Evolutionary conservation across 2,329 filamentous ascomycete genomes (phyloP).

Genomic region (Neonectria sp.): DNA sequence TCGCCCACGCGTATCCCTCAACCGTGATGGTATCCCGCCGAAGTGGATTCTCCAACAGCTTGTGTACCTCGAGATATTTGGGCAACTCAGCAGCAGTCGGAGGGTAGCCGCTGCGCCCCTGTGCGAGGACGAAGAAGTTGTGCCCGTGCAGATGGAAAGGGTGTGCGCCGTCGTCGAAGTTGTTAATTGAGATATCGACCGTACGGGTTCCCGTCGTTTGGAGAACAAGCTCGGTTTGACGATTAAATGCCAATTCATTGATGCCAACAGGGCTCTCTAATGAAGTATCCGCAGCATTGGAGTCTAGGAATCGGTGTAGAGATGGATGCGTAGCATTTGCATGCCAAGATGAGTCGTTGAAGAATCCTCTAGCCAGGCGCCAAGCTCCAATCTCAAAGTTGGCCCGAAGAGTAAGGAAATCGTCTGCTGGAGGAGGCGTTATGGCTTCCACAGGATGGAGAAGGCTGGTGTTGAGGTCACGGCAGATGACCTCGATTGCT

Average conservation of each 20-base stretch:
- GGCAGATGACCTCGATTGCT: constrained; percentile 63
- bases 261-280: constrained; percentile 40
- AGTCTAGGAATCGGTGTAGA: constrained; percentile 54
- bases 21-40: constrained; percentile 63
- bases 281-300: constrained; percentile 32
- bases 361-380: constrained; percentile 67
- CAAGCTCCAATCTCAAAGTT: constrained; percentile 71
- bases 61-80: constrained; percentile 42
- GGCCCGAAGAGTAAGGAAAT: constrained; percentile 62
- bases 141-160: constrained; percentile 73
- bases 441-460: constrained; percentile 58
- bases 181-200: constrained; percentile 72
- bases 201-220: constrained; percentile 66
- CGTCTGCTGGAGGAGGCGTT: constrained; percentile 55
- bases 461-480: constrained; percentile 66
- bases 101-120: constrained; percentile 54
- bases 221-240: constrained; percentile 58
- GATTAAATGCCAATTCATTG: constrained; percentile 50
- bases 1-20: constrained; percentile 68
- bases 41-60: constrained; percentile 50
- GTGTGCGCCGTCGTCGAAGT: constrained; percentile 67
- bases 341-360: constrained; percentile 68
- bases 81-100: constrained; percentile 47
- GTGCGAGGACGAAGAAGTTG: constrained; percentile 64
- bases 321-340: constrained; percentile 54